Conservation (phyloP, 2,329 filamentous ascomycete species). For the Didymella glomerata region DNA sequence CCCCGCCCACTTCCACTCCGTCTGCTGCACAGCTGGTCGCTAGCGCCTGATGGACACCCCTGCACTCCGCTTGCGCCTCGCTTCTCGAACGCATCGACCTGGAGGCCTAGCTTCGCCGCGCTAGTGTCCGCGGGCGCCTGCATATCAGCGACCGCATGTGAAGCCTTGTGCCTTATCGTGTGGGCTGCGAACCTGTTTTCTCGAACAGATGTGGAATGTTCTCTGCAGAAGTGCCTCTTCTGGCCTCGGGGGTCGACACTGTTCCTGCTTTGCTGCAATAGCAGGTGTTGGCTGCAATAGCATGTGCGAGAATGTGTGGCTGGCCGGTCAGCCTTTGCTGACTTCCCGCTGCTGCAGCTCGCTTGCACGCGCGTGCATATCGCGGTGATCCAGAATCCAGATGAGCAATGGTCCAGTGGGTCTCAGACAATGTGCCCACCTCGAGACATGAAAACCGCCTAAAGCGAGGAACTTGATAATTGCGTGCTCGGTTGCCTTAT, state of each 20-base stretch:
- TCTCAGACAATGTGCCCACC: constrained; percentile 1
- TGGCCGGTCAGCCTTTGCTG: constrained; percentile 1
- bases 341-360: constrained; percentile 17
- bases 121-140: constrained; percentile 16
- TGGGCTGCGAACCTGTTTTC: not conserved
- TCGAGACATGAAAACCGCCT: not conserved
- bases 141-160: constrained; percentile 18
- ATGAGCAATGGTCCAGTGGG: constrained; percentile 4
- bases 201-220: constrained; percentile 8
- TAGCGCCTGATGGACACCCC: constrained; percentile 1
- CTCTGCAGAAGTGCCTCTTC: constrained; percentile 2
- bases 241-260: constrained; percentile 7
- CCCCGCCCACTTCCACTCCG: constrained; percentile 9
- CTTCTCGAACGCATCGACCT: constrained; percentile 13
- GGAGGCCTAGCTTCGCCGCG: not conserved
- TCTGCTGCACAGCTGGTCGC: not conserved
- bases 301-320: constrained; percentile 3
- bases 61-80: constrained; percentile 16
- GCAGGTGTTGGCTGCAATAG: not conserved
- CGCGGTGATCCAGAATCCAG: constrained; percentile 2
- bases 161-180: not conserved
- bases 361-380: constrained; percentile 9
- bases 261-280: constrained; percentile 7
- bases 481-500: constrained; percentile 16
- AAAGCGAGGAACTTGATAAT: constrained; percentile 1